Evolutionary conservation across 164 flowering plant species (phyloP).

Genomic region (Euptelea pleiosperma): DNA sequence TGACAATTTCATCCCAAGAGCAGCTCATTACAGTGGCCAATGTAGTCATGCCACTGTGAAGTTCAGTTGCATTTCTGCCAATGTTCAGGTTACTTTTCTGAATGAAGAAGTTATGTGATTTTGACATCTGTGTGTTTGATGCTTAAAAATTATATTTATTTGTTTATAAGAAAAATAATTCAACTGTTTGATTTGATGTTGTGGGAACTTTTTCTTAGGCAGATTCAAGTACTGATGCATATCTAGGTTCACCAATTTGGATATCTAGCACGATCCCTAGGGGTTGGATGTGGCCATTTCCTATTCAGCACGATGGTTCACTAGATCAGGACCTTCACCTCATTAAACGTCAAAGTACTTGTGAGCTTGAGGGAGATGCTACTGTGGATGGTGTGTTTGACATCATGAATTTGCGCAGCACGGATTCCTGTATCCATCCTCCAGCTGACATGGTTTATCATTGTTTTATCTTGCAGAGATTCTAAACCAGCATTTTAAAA

Average conservation of each 20-base stretch:
- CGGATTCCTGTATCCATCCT: neutral
- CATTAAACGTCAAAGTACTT: slow-evolving; percentile 66
- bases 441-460: slow-evolving; percentile 2
- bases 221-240: slow-evolving; percentile 34
- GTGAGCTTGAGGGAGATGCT: slow-evolving; percentile 93
- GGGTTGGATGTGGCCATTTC: slow-evolving; percentile 68
- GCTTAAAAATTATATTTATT: neutral
- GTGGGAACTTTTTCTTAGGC: slow-evolving; percentile 48
- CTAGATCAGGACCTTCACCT: slow-evolving; percentile 20
- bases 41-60: slow-evolving; percentile 17
- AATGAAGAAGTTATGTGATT: neutral
- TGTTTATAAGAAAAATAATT: no score
- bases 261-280: slow-evolving; percentile 62
- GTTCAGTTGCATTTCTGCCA: slow-evolving; percentile 18
- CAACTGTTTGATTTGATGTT: slow-evolving; percentile 16
- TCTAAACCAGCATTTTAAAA: slow-evolving; percentile 67
- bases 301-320: slow-evolving; percentile 31
- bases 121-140: neutral
- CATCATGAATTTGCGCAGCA: neutral
- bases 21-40: slow-evolving; percentile 16
- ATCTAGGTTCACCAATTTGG: slow-evolving; percentile 54
- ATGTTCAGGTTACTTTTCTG: slow-evolving; percentile 40
- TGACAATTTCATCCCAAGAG: slow-evolving; percentile 28
- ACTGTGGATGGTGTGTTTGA: slow-evolving; percentile 59
- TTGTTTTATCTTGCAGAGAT: slow-evolving; percentile 54